Evolutionary conservation across 306 rosid species (phyloP).

Genomic region (Medicago arabica): DNA sequence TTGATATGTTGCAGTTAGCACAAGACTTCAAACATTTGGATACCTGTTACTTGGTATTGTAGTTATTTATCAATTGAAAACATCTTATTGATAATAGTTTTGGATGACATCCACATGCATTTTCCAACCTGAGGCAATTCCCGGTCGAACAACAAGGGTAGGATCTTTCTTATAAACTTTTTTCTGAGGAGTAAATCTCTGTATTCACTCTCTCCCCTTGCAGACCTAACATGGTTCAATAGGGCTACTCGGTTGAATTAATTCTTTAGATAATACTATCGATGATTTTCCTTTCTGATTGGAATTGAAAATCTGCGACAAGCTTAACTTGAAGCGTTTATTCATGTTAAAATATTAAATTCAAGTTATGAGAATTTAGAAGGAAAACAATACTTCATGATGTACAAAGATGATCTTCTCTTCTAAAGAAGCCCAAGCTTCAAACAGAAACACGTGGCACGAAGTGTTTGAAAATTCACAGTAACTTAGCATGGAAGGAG

Average conservation of each 20-base stretch:
- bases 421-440: background rate
- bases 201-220: background rate
- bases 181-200: background rate
- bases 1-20: conserved; percentile 25
- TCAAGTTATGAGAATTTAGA: background rate
- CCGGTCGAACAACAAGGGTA: background rate
- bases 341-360: background rate
- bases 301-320: background rate
- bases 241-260: background rate
- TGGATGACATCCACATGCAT: background rate
- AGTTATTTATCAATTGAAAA: conserved; percentile 2
- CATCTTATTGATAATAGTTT: background rate
- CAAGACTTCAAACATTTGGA: conserved; percentile 14
- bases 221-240: background rate
- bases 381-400: background rate
- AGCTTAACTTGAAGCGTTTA: background rate
- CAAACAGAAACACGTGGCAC: background rate
- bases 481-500: conserved; percentile 2
- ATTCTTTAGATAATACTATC: background rate
- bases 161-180: background rate
- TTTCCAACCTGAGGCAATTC: background rate
- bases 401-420: background rate
- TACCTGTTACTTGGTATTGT: background rate
- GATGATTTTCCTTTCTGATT: background rate
- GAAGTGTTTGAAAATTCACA: conserved; percentile 2